Conservation (phyloP, 208 protist species). For the Porcisia deanei region DNA sequence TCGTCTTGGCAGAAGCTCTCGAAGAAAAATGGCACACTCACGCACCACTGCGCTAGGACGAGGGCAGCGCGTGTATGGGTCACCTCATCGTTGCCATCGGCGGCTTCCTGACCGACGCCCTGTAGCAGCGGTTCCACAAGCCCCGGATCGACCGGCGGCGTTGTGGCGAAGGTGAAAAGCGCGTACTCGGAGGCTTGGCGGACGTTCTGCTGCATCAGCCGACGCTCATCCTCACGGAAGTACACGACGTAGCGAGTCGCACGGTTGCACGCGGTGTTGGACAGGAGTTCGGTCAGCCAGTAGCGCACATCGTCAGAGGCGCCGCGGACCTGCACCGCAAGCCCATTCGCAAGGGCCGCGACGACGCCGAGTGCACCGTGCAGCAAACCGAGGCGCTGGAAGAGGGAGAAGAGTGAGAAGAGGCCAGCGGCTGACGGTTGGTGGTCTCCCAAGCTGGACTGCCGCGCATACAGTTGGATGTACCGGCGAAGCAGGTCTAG, state of each 20-base stretch:
- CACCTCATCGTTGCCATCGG: not conserved
- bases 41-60: conserved; percentile 65
- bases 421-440: not conserved
- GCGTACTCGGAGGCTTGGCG: conserved; percentile 61
- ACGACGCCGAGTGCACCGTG: conserved; percentile 31
- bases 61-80: conserved; percentile 21
- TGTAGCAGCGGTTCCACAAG: conserved; percentile 32
- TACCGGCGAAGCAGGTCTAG: conserved; percentile 18
- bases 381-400: conserved; percentile 69
- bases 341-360: not conserved
- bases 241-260: conserved; percentile 84
- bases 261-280: conserved; percentile 61
- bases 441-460: not conserved
- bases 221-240: conserved; percentile 82
- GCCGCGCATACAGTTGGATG: conserved; percentile 10
- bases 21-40: conserved; percentile 67
- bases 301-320: conserved; percentile 27
- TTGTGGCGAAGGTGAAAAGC: conserved; percentile 76
- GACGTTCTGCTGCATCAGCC: conserved; percentile 80
- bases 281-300: conserved; percentile 40
- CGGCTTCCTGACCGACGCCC: not conserved
- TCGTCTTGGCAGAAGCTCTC: conserved; percentile 78
- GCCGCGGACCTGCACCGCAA: conserved; percentile 3
- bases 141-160: conserved; percentile 60
- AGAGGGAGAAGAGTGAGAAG: conserved; percentile 37